phyloP scores from a whole-genome alignment of 805 yeast species.

The Clavispora phyllophila region DNA sequence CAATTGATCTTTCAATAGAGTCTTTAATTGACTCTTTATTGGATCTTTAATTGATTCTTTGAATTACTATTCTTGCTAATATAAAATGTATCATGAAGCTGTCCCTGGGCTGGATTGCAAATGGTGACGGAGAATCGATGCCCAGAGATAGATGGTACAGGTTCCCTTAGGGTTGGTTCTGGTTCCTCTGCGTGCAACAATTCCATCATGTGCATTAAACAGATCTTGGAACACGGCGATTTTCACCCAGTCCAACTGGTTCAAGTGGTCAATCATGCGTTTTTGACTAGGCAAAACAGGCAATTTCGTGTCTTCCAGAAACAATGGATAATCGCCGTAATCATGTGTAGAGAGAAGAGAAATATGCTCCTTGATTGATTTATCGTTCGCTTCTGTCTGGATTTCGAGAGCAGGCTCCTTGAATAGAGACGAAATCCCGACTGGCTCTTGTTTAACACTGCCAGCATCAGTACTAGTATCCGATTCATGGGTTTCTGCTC shows the following conservation, averaged over 20 bases:
- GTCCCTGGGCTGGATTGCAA: constrained; percentile 4
- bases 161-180: constrained; percentile 47
- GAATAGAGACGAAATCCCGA: not conserved
- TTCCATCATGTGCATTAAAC: constrained; percentile 81
- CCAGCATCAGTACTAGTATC: not conserved
- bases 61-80: no score
- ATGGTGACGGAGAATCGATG: constrained; percentile 31
- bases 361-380: constrained; percentile 12
- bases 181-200: constrained; percentile 72
- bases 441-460: not conserved
- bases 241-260: constrained; percentile 68
- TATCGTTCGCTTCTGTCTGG: constrained; percentile 22
- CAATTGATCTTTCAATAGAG: no score
- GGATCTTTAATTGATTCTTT: no score
- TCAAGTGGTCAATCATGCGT: constrained; percentile 49
- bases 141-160: constrained; percentile 49
- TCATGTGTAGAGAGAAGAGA: constrained; percentile 14
- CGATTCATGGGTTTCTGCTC: constrained; percentile 1
- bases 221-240: constrained; percentile 67
- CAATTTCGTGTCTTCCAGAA: constrained; percentile 27
- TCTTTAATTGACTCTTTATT: no score
- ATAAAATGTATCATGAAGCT: no score
- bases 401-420: constrained; percentile 14
- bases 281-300: constrained; percentile 34
- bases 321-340: constrained; percentile 23